Percentiles rank a stretch among this genome's conserved stretches.
These are phyloP conservation scores for Phlebopus sp. DNA, from an alignment of 1,284 basidiomycete genomes.

Conservation along the genomic window DNA sequence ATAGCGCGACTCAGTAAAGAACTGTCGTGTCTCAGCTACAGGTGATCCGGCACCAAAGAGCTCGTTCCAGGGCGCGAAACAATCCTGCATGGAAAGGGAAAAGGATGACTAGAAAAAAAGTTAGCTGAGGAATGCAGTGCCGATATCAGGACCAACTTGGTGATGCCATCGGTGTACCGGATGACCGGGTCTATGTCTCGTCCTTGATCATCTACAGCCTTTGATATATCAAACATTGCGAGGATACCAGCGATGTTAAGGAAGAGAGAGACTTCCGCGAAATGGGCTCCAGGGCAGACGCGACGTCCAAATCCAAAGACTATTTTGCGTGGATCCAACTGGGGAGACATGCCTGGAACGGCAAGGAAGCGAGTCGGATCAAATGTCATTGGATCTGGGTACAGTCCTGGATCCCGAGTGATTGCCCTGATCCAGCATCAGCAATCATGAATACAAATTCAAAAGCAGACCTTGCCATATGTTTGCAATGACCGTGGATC, in stretches of 20 bases:
- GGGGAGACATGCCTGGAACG: conserved; percentile 20
- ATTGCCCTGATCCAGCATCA: conserved; percentile 27
- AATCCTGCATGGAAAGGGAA: neutral
- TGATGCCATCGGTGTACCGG: conserved; percentile 26
- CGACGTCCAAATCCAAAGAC: conserved; percentile 39
- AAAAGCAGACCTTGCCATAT: conserved; percentile 8
- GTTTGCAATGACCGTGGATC: conserved; percentile 19
- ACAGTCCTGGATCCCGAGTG: conserved; percentile 31
- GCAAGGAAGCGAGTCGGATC: conserved; percentile 31
- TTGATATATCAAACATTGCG: conserved; percentile 34
- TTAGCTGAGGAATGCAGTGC: neutral
- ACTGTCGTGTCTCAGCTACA: neutral
- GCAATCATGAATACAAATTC: conserved; percentile 4
- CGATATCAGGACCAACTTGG: conserved; percentile 21
- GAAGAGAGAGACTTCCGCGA: conserved; percentile 37
- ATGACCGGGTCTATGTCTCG: conserved; percentile 26
- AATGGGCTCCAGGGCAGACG: conserved; percentile 33
- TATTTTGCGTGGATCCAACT: conserved; percentile 32
- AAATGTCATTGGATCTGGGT: conserved; percentile 27
- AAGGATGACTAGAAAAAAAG: neutral
- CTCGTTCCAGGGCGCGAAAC: neutral
- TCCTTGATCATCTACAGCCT: conserved; percentile 29
- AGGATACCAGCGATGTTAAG: conserved; percentile 34
- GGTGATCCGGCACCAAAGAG: neutral
- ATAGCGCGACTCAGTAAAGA: too few species aligned